These are phyloP conservation scores for Phanerochaete carnosa DNA, from an alignment of 768 basidiomycete species.

Conservation along the genomic window DNA sequence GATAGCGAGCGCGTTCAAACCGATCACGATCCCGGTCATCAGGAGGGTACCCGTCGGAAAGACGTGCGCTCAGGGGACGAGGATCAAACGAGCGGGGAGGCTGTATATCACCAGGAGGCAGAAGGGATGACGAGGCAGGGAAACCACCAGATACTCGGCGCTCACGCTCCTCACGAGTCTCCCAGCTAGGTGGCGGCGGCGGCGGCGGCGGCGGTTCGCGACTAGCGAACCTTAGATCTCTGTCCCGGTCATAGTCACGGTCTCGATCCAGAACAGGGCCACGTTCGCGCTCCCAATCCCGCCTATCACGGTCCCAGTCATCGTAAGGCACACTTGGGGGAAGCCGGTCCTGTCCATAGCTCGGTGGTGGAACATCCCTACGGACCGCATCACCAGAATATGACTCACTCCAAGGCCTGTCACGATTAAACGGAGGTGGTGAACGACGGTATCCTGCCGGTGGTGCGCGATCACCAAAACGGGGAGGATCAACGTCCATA, in stretches of 20 bases:
- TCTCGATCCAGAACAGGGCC: conserved; percentile 10
- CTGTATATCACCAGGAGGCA: not conserved
- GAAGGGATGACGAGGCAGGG: conserved; percentile 5
- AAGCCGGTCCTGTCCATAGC: conserved; percentile 14
- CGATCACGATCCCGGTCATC: conserved; percentile 21
- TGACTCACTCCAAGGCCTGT: conserved; percentile 19
- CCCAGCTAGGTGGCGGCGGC: conserved; percentile 18
- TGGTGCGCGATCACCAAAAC: conserved; percentile 10
- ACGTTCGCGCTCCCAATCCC: conserved; percentile 21
- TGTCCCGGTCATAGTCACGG: conserved; percentile 16
- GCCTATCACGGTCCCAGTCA: conserved; percentile 21
- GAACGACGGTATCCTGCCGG: conserved; percentile 20
- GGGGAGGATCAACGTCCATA: conserved; percentile 23
- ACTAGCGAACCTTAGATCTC: conserved; percentile 16
- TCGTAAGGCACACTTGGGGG: conserved; percentile 8
- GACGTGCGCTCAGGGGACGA: conserved; percentile 23
- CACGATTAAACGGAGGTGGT: conserved; percentile 12
- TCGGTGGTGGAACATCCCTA: conserved; percentile 2
- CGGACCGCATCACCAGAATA: conserved; percentile 15
- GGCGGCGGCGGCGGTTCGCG: conserved; percentile 16
- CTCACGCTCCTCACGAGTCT: conserved; percentile 29
- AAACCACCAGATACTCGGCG: conserved; percentile 19
- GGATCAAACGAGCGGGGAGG: conserved; percentile 19
- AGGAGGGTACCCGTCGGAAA: conserved; percentile 18
- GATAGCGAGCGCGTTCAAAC: conserved; percentile 19